phyloP scores from a whole-genome alignment of 768 basidiomycete species.

The Paxillus rubicundulus region DNA sequence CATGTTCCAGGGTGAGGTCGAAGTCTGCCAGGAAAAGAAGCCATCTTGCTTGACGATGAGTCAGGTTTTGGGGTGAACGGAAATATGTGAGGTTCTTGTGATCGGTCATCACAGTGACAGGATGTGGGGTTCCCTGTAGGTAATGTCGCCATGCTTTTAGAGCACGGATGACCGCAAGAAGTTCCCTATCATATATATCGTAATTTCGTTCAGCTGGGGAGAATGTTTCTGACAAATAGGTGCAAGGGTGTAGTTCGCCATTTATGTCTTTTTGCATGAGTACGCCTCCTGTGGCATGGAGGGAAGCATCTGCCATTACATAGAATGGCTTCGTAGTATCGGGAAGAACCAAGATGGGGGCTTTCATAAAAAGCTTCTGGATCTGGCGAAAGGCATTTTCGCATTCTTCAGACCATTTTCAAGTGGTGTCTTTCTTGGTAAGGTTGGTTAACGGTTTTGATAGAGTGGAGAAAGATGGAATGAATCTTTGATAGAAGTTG shows the following conservation, averaged over 20 bases:
- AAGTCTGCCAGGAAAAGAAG: too few relatives aligned
- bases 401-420: not conserved
- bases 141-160: constrained; percentile 25
- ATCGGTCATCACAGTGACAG: constrained; percentile 34
- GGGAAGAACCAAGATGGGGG: not conserved
- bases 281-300: not conserved
- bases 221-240: not conserved
- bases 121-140: constrained; percentile 29
- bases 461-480: constrained; percentile 29
- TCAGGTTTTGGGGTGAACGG: not conserved
- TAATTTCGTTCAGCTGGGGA: constrained; percentile 42
- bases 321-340: constrained; percentile 8
- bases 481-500: too few relatives aligned
- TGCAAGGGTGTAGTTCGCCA: not conserved
- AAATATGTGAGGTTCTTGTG: constrained; percentile 20
- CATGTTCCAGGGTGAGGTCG: not conserved
- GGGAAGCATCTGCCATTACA: not conserved
- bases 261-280: not conserved
- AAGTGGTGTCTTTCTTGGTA: not conserved
- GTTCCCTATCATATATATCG: constrained; percentile 39
- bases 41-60: too few relatives aligned
- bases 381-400: not conserved
- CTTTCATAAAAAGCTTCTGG: not conserved
- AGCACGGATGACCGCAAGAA: not conserved
- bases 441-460: constrained; percentile 16